A percentile compares a stretch with the other conserved stretches of the same genome.
Conservation (phyloP, 2,329 filamentous ascomycete genomes). For the Xylaria sp. region DNA sequence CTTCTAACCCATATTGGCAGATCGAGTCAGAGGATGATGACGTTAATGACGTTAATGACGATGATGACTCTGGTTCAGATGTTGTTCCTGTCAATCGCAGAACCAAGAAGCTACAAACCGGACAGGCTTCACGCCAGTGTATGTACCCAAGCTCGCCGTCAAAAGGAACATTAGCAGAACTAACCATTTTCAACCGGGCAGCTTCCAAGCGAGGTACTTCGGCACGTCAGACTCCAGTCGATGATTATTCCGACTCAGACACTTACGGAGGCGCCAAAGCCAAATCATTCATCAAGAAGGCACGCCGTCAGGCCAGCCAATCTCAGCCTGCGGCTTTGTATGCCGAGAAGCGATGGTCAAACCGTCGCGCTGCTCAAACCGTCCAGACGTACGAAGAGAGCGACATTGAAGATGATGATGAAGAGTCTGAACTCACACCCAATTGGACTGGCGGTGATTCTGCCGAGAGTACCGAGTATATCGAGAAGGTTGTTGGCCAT, state of each 20-base stretch:
- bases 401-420: conserved; percentile 54
- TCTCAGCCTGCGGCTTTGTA: conserved; percentile 61
- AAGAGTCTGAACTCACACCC: conserved; percentile 61
- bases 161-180: conserved; percentile 10
- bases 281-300: conserved; percentile 67
- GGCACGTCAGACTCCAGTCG: conserved; percentile 46
- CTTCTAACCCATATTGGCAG: conserved; percentile 19
- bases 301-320: conserved; percentile 62
- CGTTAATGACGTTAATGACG: conserved; percentile 30
- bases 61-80: conserved; percentile 70
- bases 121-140: conserved; percentile 57
- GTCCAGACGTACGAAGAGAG: conserved; percentile 62
- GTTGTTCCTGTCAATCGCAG: conserved; percentile 53
- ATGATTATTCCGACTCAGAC: conserved; percentile 61
- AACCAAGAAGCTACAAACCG: conserved; percentile 63
- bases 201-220: conserved; percentile 58
- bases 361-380: conserved; percentile 68
- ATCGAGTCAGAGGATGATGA: conserved; percentile 51
- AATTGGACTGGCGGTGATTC: conserved; percentile 60
- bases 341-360: conserved; percentile 87
- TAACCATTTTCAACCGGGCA: conserved; percentile 29
- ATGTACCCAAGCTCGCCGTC: conserved; percentile 30
- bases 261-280: conserved; percentile 73
- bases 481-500: conserved; percentile 88
- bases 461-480: conserved; percentile 75